Base-by-base conservation (phyloP, 805 yeast species). In the Monosporozyma yasuniensis region DNA sequence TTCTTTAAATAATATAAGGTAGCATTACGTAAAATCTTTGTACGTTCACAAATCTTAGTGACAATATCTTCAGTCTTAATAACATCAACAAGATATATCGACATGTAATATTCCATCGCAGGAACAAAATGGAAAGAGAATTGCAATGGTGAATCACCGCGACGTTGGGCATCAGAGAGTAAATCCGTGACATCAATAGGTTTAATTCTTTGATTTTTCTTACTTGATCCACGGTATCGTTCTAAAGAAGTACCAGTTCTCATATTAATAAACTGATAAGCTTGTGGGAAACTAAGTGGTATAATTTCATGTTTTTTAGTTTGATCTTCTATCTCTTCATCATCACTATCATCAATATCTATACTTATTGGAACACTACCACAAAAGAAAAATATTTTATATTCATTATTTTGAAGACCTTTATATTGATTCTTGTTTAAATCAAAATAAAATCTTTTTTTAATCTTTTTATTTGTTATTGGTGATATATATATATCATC, bases 1-100 rank as follows among this genome's bases (percentile, higher is more conserved):
- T 57, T 56, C 46, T 63, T 61, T 30, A 87, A 73, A 34, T 77
- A 72, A 21, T 67, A 64, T 21, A 77, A 58, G 0, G 87, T 82
- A 8, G 78, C 64, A 4, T 72, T 70, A 47, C 69, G 72, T 2
- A 77, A 65, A 12, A 89, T 79, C 56, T 76, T 82, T 0, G 80
- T 78, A 16, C 27, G 47, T 23, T 45, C 8, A 19, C 25, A 21
- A 12, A 39, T 21, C 5, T 19, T 19, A 5, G 4, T 21, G 9
- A 39, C 42, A 18, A 39, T 18, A 39, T 39, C 42, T 10, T 39
- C 42, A 39, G 42, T 39, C 16, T 39, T 39, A 3, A 39, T 21
- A 4, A 12, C 42, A 39, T 39, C 10, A 11, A 39, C 42, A 5
- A 39, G 25, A 39, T 39, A 39, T 9, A 39, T 39, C 5, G 42